Evolutionary conservation across 2,329 filamentous ascomycete species (phyloP).

Genomic region (Ceratocystis alfenasii): DNA sequence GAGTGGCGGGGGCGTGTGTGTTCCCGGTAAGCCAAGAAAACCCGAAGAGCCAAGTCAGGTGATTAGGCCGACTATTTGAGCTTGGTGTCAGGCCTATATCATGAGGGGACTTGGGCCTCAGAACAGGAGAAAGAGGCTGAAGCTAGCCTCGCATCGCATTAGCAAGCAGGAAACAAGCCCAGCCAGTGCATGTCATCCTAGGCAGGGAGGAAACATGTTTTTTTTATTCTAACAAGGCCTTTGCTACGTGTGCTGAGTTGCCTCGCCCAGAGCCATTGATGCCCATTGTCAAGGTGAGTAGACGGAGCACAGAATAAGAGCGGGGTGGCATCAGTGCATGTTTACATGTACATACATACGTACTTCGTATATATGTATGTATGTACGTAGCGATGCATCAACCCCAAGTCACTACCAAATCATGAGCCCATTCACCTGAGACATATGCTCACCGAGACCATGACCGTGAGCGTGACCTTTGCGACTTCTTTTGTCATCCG

Average conservation of each 20-base stretch:
- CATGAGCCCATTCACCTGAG: neutral
- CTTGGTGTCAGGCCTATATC: neutral
- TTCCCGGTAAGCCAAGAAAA: neutral
- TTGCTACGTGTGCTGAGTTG: neutral
- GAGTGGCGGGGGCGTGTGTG: neutral
- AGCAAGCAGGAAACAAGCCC: neutral
- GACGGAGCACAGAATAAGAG: too few relatives aligned
- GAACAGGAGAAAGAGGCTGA: neutral
- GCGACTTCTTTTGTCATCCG: neutral
- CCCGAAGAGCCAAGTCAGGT: neutral
- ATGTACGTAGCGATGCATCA: neutral
- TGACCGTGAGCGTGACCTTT: neutral
- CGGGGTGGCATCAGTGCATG: too few relatives aligned
- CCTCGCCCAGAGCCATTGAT: too few relatives aligned
- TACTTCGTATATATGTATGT: neutral
- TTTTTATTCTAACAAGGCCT: neutral
- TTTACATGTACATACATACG: neutral
- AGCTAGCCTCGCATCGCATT: neutral
- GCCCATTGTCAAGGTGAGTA: too few relatives aligned
- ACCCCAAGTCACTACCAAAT: neutral
- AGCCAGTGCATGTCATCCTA: neutral
- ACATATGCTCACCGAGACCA: slow-evolving; percentile 1
- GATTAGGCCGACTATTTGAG: neutral
- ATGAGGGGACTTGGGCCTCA: neutral
- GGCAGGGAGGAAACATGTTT: neutral